Base-by-base conservation (phyloP, 345 rosid species). In the Noccaea caerulescens region DNA sequence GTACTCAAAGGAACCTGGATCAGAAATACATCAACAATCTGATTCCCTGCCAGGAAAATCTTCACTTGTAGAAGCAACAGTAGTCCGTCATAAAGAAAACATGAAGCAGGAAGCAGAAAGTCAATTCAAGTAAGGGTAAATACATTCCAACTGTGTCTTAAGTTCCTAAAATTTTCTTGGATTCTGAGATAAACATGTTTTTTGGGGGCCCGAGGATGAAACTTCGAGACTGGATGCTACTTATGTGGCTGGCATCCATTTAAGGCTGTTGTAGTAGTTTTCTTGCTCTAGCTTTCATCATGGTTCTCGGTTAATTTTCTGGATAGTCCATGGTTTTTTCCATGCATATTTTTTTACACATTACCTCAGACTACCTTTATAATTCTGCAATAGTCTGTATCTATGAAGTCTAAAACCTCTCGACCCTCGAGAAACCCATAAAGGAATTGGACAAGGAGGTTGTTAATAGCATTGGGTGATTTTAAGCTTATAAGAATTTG, bases 361-460 rank as follows among this genome's bases (percentile, higher is more conserved):
- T 33, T 44, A 37, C 44, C 8, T 62, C 52, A 50, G 43, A 4
- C 37, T 52, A 16, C 25, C 52, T 67, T 61, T 65, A 13, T 62
- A 37, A 74, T 72, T 62, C 8, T 83, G 80, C 85, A 85, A 93
- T 87, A 85, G 74, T 43, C 81, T 75, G 65, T 83, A 23, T 85
- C 82, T 39, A 32, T 71, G 61, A 86, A 81, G 80, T 69, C 89
- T 49, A 93, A 82, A 77, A 68, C 79, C 70, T 82, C 95, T n/a
- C n/a, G 10, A 62, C 74, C 71, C 88, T 93, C 39, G 98, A 93
- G 72, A 91, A 81, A 74, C 91, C 97, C 69, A 91, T 93, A 53
- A 81, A 88, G 82, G 98, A 93, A 72, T 75, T 93, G 76, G 97
- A 89, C 83, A 93, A 71, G 84, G 79, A 84, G 84, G 97, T 91